These are phyloP conservation scores for Westerdykella ornata DNA, from an alignment of 2,329 filamentous ascomycete genomes.

Conservation along the genomic window DNA sequence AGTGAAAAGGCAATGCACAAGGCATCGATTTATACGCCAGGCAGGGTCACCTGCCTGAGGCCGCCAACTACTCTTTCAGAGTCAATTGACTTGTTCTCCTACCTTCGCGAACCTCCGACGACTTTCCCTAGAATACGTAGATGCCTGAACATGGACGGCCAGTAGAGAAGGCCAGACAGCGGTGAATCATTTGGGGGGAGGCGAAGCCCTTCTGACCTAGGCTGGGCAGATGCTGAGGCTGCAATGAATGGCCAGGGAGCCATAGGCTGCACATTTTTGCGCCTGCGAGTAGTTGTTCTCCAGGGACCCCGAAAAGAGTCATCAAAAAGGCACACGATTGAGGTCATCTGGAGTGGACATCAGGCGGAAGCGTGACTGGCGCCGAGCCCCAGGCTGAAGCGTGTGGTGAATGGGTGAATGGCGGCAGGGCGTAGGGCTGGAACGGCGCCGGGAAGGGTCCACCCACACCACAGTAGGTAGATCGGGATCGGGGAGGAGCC, in stretches of 20 bases:
- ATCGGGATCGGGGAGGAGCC: too few relatives aligned
- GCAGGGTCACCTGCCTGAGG: constrained; percentile 28
- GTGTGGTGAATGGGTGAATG: constrained; percentile 4
- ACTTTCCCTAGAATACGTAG: constrained; percentile 10
- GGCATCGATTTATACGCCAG: constrained; percentile 25
- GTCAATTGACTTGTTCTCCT: constrained; percentile 14
- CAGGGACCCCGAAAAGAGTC: constrained; percentile 19
- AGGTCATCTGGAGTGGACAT: constrained; percentile 6
- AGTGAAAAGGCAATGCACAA: constrained; percentile 4
- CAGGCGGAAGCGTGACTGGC: constrained; percentile 7
- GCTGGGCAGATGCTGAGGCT: constrained; percentile 21
- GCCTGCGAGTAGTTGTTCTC: constrained; percentile 3
- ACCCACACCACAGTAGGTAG: too few relatives aligned
- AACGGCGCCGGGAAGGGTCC: too few relatives aligned
- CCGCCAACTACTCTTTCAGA: constrained; percentile 13
- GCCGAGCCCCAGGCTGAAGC: constrained; percentile 19
- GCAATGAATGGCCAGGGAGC: constrained; percentile 8
- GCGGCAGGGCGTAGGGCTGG: too few relatives aligned
- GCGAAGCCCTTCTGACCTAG: constrained; percentile 19
- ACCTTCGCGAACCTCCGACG: constrained; percentile 22
- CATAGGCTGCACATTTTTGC: constrained; percentile 18
- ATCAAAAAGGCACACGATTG: constrained; percentile 8
- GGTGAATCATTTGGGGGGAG: constrained; percentile 31
- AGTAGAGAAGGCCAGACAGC: constrained; percentile 20
- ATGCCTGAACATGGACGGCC: constrained; percentile 26